Conservation (phyloP, 2,329 filamentous ascomycete species). For the Triangularia setosa region DNA sequence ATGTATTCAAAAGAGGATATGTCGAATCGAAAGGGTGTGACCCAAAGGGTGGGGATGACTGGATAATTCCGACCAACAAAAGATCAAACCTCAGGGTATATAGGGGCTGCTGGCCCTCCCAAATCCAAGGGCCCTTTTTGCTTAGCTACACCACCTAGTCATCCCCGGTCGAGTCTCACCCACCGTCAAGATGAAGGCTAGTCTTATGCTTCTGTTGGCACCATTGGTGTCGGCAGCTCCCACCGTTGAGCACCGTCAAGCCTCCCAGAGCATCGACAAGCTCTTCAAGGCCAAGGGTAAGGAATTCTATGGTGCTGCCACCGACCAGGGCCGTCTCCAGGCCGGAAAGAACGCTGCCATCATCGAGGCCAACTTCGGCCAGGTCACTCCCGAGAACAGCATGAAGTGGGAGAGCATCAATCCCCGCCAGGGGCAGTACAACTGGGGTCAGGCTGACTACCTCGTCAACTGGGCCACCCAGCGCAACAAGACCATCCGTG, state of each 20-base stretch:
- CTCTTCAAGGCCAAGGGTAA: slow-evolving; percentile 61
- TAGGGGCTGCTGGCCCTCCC: neutral
- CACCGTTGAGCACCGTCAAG: slow-evolving; percentile 35
- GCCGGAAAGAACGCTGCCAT: slow-evolving; percentile 49
- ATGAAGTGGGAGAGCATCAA: slow-evolving; percentile 66
- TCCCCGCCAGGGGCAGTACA: slow-evolving; percentile 48
- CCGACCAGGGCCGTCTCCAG: slow-evolving; percentile 51
- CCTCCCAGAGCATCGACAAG: slow-evolving; percentile 47
- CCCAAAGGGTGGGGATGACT: neutral
- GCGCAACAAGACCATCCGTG: slow-evolving; percentile 58
- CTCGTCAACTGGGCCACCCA: slow-evolving; percentile 54
- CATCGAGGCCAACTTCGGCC: slow-evolving; percentile 59
- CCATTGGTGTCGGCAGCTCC: slow-evolving; percentile 35
- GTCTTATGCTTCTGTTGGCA: slow-evolving; percentile 34
- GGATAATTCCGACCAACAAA: neutral
- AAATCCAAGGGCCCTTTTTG: too few species aligned
- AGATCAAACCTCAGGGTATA: neutral
- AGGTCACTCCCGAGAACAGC: slow-evolving; percentile 64
- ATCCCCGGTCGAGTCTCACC: slow-evolving; percentile 1
- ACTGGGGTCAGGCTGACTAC: slow-evolving; percentile 53
- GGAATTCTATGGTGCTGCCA: slow-evolving; percentile 58
- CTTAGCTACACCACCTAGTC: neutral
- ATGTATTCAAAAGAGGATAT: neutral
- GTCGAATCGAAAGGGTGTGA: neutral
- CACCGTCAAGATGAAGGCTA: slow-evolving; percentile 29